Evolutionary conservation across 495 filamentous ascomycete genomes (phyloP), one percentile per base, ranked within the genome.

Genomic region (Penicillium fimorum): DNA sequence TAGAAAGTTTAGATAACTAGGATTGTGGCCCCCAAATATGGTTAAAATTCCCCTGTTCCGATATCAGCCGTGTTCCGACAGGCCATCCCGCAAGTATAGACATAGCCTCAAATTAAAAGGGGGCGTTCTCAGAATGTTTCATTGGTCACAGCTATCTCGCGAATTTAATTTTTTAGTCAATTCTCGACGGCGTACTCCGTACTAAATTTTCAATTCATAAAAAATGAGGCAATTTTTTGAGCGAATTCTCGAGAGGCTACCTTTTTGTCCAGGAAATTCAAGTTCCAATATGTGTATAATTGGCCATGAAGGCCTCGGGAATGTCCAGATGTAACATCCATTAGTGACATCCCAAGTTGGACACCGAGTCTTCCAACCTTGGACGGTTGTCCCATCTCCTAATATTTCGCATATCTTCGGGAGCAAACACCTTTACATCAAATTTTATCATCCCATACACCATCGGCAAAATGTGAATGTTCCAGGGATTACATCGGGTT

Each of bases 201-300:
- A 35, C 1, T 15, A 35, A 13, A 15, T 4, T 35, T 35, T 13
- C 33, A 35, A 6, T 15, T 35, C 4, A 6, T 5, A 15, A 35
- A 32, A 61, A 62, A 1, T 22, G 22, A 22, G 22, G 22, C 22
- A 22, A 22, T 22, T 22, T 22, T 22, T 67, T 63, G 7, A 69
- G 55, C 25, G 61, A 22, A 22, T 22, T 22, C 22, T 22, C 22
- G 51, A 17, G 64, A 47, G 25, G 61, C 64, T 12, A 51, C 41
- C 37, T 55, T 54, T 54, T 41, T 8, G 32, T 35, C 32, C 22
- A 22, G 22, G 22, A 22, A 22, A 22, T 22, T 22, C 22, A 22
- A 22, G 22, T 22, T 22, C 22, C 1, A 22, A 22, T 22, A 22
- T 22, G 22, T 22, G 22, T 22, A 22, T 22, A 22, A 22, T 22